Percentiles rank a stretch among this genome's conserved stretches.
Conservation (phyloP, 257 asterid genomes). For the Verbena officinalis region DNA sequence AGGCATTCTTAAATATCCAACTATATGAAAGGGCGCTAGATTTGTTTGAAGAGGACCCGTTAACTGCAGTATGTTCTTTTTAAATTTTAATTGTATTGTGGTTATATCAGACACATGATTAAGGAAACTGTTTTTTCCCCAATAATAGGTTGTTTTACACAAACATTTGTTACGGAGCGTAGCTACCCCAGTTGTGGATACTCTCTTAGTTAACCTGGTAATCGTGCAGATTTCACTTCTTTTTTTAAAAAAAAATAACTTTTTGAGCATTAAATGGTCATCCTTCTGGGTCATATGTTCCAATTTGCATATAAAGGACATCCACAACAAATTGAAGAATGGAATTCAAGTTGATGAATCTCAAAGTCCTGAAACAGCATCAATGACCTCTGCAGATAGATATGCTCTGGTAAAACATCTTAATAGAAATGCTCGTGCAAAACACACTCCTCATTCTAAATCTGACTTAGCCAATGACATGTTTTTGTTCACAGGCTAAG, state of each 20-base stretch:
- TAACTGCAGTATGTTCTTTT: constrained; percentile 70
- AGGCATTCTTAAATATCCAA: constrained; percentile 85
- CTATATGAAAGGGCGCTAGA: constrained; percentile 92
- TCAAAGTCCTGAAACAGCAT: constrained; percentile 51
- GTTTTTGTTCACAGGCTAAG: constrained; percentile 62
- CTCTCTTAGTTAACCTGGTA: constrained; percentile 81
- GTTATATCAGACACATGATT: constrained; percentile 10
- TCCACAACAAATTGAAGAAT: constrained; percentile 67
- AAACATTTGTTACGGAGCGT: constrained; percentile 87
- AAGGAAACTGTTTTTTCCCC: neutral
- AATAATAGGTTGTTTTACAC: constrained; percentile 70
- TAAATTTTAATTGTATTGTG: constrained; percentile 16
- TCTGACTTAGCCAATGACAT: constrained; percentile 13
- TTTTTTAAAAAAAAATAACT: too few relatives aligned
- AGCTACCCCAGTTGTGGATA: constrained; percentile 75
- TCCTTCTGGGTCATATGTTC: constrained; percentile 24
- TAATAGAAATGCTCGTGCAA: constrained; percentile 22
- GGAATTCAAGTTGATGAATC: constrained; percentile 79
- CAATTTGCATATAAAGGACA: constrained; percentile 55
- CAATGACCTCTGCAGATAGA: constrained; percentile 73
- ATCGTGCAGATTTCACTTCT: constrained; percentile 25
- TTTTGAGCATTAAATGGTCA: constrained; percentile 22
- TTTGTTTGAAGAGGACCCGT: constrained; percentile 86
- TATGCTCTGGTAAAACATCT: constrained; percentile 56
- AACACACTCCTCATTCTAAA: constrained; percentile 27